Conservation (phyloP, 129 eudicot genomes). For the Kitagawia praeruptora region DNA sequence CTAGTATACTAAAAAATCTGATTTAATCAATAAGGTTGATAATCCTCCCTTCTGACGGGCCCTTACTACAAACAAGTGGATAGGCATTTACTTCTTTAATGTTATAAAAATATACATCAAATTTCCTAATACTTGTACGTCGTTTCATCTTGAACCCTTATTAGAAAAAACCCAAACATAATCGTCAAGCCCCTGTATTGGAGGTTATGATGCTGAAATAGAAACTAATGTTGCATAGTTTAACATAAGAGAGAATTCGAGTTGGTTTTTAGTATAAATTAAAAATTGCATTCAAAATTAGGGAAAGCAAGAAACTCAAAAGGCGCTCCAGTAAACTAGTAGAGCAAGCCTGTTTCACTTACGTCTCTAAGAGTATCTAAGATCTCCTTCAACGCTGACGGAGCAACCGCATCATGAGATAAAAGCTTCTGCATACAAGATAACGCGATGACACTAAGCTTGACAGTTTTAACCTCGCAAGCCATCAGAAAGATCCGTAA, state of each 20-base stretch:
- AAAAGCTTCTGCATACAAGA: slow-evolving; percentile 96
- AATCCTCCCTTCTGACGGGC: neutral
- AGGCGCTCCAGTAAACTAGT: neutral
- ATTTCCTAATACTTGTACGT: neutral
- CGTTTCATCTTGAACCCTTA: neutral
- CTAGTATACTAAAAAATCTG: neutral
- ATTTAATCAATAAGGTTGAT: neutral
- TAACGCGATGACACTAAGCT: slow-evolving; percentile 87
- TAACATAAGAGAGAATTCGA: neutral
- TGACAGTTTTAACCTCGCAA: slow-evolving; percentile 78
- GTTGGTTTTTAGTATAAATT: neutral
- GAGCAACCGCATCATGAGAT: slow-evolving; percentile 86
- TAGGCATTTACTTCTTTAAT: neutral
- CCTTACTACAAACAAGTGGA: neutral
- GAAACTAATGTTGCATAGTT: neutral
- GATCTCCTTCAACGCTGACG: slow-evolving; percentile 80
- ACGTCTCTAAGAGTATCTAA: slow-evolving; percentile 83
- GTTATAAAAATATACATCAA: neutral
- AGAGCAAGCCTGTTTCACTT: slow-evolving; percentile 12
- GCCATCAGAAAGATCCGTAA: slow-evolving; percentile 88
- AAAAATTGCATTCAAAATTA: neutral
- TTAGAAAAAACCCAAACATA: neutral
- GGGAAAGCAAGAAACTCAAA: neutral
- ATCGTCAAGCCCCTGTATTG: neutral
- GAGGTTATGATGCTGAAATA: neutral